phyloP scores from a whole-genome alignment of 2,329 filamentous ascomycete genomes.

The Emydomyces testavorans region DNA sequence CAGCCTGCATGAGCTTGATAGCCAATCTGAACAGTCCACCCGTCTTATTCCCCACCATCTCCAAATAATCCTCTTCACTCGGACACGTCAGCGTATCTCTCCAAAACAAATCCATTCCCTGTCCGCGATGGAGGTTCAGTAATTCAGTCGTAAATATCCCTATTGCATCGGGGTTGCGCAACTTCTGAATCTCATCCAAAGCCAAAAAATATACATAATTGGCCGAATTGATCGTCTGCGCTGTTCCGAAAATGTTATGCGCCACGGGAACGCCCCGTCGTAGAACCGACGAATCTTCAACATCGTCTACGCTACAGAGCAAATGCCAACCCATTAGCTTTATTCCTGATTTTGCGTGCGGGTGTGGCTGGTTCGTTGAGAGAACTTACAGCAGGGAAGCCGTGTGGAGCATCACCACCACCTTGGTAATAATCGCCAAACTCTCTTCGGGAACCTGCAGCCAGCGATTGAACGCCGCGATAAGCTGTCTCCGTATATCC shows the following conservation, averaged over 20 bases:
- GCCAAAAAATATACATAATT: constrained; percentile 35
- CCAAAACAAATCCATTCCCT: constrained; percentile 35
- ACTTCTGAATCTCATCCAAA: constrained; percentile 24
- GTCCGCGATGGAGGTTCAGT: constrained; percentile 31
- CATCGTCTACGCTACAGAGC: constrained; percentile 32
- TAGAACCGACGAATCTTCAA: constrained; percentile 35
- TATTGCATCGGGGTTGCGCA: constrained; percentile 25
- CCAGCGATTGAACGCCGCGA: constrained; percentile 32
- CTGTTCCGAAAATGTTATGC: constrained; percentile 35
- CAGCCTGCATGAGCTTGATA: constrained; percentile 29
- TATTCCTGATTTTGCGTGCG: not conserved
- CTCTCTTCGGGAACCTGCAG: constrained; percentile 25
- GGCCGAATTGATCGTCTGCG: constrained; percentile 39
- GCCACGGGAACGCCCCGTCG: constrained; percentile 35
- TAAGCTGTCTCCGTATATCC: constrained; percentile 28
- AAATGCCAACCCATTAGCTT: not conserved
- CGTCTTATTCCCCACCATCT: constrained; percentile 35
- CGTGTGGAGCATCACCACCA: constrained; percentile 31
- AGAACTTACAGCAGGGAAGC: constrained; percentile 29
- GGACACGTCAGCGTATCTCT: constrained; percentile 28
- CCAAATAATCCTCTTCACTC: constrained; percentile 31
- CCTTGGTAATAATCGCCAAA: constrained; percentile 26
- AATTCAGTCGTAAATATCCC: constrained; percentile 30
- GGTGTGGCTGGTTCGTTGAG: not conserved
- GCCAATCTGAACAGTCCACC: constrained; percentile 32